These are phyloP conservation scores for Lignosus rhinocerotis DNA, from an alignment of 1,284 basidiomycete genomes.

Conservation along the genomic window DNA sequence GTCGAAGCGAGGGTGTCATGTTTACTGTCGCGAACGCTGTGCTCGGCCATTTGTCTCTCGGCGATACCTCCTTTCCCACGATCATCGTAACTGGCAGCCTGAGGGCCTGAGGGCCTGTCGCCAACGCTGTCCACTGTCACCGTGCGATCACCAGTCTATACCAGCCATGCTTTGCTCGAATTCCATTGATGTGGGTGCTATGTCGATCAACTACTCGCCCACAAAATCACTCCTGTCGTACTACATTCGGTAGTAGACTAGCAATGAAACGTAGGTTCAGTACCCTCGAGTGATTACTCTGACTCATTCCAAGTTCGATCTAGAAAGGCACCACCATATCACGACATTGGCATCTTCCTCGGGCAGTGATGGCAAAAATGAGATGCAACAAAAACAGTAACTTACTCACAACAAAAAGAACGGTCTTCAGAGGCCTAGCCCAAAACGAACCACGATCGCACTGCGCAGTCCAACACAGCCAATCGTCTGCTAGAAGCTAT, in stretches of 20 bases:
- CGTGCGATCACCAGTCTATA: too few species aligned
- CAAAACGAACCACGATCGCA: background rate
- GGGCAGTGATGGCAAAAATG: background rate
- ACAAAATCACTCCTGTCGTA: too few species aligned
- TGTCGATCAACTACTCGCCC: too few species aligned
- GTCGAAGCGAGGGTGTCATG: conserved; percentile 13
- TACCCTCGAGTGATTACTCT: background rate
- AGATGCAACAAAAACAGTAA: background rate
- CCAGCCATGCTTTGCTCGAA: too few species aligned
- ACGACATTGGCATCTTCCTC: background rate
- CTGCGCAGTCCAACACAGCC: background rate
- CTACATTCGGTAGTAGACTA: too few species aligned
- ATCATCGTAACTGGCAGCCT: conserved; percentile 9
- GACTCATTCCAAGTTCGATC: background rate
- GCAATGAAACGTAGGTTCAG: too few species aligned
- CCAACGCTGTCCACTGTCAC: background rate
- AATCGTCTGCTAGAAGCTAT: too few species aligned
- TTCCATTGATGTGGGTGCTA: too few species aligned
- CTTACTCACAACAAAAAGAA: background rate
- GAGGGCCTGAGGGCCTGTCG: background rate
- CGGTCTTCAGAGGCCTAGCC: background rate
- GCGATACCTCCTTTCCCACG: conserved; percentile 19
- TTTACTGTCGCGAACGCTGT: conserved; percentile 21
- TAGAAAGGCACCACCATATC: too few species aligned
- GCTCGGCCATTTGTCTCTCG: conserved; percentile 10